Base-by-base conservation (phyloP, 345 rosid species). In the Eucalyptus coolabah region DNA sequence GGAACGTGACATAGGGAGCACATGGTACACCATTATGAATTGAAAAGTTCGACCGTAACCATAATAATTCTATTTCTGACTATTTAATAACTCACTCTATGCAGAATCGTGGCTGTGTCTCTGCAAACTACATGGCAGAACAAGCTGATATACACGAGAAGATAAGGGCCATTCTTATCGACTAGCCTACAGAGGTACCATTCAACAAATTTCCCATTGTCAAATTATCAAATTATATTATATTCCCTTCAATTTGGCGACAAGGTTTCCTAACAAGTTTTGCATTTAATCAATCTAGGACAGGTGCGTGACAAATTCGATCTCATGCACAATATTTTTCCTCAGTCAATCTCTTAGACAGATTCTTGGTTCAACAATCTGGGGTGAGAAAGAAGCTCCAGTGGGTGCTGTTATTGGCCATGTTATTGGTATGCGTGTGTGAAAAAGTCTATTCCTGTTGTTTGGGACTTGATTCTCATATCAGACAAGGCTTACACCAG, bases 221-320 rank as follows among this genome's bases (percentile, higher is more conserved):
- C 23, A 23, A 54, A 54, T 54, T 54, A 54, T 9, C 60, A 81
- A 34, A 47, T 72, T 15, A 50, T 19, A 19, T 17, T n/a, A 44
- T 7, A n/a, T 10, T 88, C 65, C 54, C 51, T 87, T 63, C 42
- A 11, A 54, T 54, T 54, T 54, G 23, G 24, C 10, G 26, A 54
- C 10, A 3, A 54, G 60, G 60, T 54, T 54, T 54, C 60, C 26
- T 54, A 54, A 54, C 56, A 80, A 72, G 63, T 32, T 85, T 45
- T 80, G 82, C 42, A n/a, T 69, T 17, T 40, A 47, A 24, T 67
- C 21, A 50, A 37, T 37, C 17, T 40, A 30, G 60, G 24, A 50
- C 95, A 96, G 99, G 99, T 97, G 24, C 99, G 96, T 50, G 97
- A 97, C 94, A 97, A 97, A 94, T 97, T 97, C 89, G 97, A 96